These are phyloP conservation scores for Quercus wislizeni DNA, from an alignment of 306 rosid genomes.

Conservation along the genomic window DNA sequence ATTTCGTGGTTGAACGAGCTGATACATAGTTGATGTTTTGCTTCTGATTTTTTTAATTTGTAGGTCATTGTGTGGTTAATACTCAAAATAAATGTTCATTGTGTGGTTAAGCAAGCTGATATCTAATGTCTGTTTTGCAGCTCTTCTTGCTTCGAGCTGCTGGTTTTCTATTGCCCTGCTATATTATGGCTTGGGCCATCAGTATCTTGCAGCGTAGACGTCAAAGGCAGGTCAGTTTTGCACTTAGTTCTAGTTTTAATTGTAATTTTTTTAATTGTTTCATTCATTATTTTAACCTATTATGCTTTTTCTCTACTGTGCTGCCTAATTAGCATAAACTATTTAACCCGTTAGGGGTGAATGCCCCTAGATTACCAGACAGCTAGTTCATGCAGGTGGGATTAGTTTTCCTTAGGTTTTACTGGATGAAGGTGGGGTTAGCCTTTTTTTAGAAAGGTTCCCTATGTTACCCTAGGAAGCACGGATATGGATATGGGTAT, in stretches of 20 bases:
- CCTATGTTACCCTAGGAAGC: no score
- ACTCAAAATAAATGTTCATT: neutral
- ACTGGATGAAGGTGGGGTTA: no score
- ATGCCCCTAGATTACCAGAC: no score
- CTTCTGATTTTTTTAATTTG: constrained; percentile 17
- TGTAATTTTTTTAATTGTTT: neutral
- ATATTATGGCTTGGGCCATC: constrained; percentile 98
- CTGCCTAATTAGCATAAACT: no score
- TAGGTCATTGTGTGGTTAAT: neutral
- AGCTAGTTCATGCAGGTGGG: no score
- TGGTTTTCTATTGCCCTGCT: constrained; percentile 96
- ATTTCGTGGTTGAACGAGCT: constrained; percentile 1
- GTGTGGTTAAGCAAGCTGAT: constrained; percentile 14
- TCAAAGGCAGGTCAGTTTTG: constrained; percentile 76
- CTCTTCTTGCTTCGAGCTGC: constrained; percentile 88
- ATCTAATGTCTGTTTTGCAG: constrained; percentile 23
- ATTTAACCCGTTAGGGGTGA: no score
- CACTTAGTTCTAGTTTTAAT: neutral
- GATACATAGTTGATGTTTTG: constrained; percentile 17
- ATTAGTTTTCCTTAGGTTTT: no score
- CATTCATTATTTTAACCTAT: neutral
- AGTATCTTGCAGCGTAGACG: constrained; percentile 92
- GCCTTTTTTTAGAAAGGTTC: no score
- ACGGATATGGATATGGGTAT: no score
- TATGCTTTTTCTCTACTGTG: neutral